Conservation (phyloP, 2,329 filamentous ascomycete species). For the Zasmidium angulare region DNA sequence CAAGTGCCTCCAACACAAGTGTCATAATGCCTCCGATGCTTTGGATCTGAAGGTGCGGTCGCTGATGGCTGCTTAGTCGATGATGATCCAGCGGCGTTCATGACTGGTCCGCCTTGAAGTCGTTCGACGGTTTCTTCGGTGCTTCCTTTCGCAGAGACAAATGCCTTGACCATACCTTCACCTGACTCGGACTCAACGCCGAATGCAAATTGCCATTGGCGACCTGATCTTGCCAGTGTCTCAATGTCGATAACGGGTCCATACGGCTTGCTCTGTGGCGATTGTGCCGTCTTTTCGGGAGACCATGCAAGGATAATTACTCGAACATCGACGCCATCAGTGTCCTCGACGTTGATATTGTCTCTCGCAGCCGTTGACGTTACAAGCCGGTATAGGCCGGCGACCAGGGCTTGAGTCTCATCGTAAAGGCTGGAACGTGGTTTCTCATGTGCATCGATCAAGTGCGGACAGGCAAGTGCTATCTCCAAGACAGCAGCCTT, state of each 20-base stretch:
- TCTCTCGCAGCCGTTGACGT: constrained; percentile 68
- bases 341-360: constrained; percentile 62
- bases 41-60: constrained; percentile 5
- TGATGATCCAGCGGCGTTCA: constrained; percentile 1
- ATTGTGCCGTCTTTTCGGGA: constrained; percentile 31
- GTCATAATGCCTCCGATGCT: constrained; percentile 49
- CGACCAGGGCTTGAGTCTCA: constrained; percentile 70
- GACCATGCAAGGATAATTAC: constrained; percentile 70
- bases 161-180: constrained; percentile 55
- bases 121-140: constrained; percentile 32
- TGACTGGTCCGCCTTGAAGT: constrained; percentile 27
- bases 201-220: constrained; percentile 66
- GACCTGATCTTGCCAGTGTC: constrained; percentile 48
- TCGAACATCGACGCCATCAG: constrained; percentile 72
- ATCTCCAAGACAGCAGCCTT: constrained; percentile 53
- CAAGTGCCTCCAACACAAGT: constrained; percentile 92
- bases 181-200: constrained; percentile 65
- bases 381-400: constrained; percentile 75
- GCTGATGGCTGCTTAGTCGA: not conserved
- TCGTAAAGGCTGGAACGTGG: constrained; percentile 62
- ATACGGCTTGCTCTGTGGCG: constrained; percentile 26
- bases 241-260: constrained; percentile 54
- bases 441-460: constrained; percentile 52
- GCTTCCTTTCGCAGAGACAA: constrained; percentile 36
- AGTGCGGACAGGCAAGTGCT: constrained; percentile 63